These are phyloP conservation scores for Irpex rosettiformis DNA, from an alignment of 1,284 basidiomycete genomes.

Conservation along the genomic window DNA sequence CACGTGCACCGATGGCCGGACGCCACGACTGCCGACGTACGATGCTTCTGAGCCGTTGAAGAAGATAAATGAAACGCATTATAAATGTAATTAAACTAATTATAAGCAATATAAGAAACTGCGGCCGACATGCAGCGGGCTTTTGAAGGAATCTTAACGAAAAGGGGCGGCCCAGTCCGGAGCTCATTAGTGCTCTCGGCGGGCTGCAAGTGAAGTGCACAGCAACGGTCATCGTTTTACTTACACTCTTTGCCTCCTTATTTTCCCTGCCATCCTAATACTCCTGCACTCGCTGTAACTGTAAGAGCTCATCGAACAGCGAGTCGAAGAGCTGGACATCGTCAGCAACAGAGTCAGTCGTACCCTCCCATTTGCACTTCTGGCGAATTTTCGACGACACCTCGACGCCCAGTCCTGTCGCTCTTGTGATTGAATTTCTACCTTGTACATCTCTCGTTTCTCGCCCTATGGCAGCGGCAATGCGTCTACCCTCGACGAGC, in stretches of 20 bases:
- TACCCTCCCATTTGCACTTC: background rate
- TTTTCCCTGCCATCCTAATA: background rate
- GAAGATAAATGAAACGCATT: background rate
- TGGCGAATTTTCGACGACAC: background rate
- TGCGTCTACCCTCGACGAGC: conserved; percentile 24
- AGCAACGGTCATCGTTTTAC: background rate
- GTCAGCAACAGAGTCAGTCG: background rate
- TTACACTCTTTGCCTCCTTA: background rate
- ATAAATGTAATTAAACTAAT: background rate
- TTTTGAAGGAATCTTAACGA: background rate
- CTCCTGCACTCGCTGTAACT: background rate
- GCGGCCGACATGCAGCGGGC: background rate
- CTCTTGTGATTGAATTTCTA: too few relatives aligned
- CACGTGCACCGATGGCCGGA: background rate
- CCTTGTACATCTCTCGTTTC: too few relatives aligned
- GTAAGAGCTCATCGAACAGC: background rate
- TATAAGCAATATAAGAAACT: background rate
- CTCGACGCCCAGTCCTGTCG: background rate
- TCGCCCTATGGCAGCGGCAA: conserved; percentile 25
- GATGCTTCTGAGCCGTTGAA: background rate
- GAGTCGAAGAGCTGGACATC: background rate
- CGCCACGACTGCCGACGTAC: background rate
- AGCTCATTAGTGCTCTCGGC: background rate
- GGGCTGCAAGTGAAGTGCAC: background rate
- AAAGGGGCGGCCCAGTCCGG: background rate